Evolutionary conservation across 2,329 filamentous ascomycete species (phyloP), one percentile per base, ranked within the genome.

Genomic region (Trichoderma sp.): DNA sequence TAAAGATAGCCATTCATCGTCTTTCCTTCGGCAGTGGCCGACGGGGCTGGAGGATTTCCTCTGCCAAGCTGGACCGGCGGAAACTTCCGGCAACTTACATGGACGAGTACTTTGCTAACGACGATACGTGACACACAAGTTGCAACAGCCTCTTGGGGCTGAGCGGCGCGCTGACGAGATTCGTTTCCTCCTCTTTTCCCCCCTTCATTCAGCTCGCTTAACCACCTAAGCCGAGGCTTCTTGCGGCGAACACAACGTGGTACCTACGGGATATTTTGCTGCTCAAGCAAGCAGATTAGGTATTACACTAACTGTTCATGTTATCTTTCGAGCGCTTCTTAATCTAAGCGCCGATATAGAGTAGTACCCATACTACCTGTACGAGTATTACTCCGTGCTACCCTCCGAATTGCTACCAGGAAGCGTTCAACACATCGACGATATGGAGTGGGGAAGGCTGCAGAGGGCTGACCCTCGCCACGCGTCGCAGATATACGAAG

Each of bases 61-160:
- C 30, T 50, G 66, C 57, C 66, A 61, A 68, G 66, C 57, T 15
- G 8, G 34, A 68, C 26, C 15, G 28, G 32, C 67, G 67, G 67
- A n/a, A 69, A 62, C n/a, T 62, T 62, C 67, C 67, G 67, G 39
- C 67, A n/a, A 17, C 36, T 43, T 43, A n/a, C 34, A 68, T 43
- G 13, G 12, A 39, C 36, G 36, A 39, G 39, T 43, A 20, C 65
- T 59, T n/a, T 20, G 23, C 32, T 17, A 63, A 43, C 28, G n/a
- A 55, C 32, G 63, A 36, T 68, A 47, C 65, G 53, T 68, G 65
- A 68, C 65, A 68, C 53, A 12, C 65, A 58, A 39, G 34, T n/a
- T 59, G 65, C 65, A 59, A 26, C 53, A 57, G 64, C 15, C 50
- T 55, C 36, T 30, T 28, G 63, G 64, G 64, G 64, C 50, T 57